Evolutionary conservation across 306 rosid genomes (phyloP), one percentile per base, ranked within the genome.

Genomic region (Parietaria judaica): DNA sequence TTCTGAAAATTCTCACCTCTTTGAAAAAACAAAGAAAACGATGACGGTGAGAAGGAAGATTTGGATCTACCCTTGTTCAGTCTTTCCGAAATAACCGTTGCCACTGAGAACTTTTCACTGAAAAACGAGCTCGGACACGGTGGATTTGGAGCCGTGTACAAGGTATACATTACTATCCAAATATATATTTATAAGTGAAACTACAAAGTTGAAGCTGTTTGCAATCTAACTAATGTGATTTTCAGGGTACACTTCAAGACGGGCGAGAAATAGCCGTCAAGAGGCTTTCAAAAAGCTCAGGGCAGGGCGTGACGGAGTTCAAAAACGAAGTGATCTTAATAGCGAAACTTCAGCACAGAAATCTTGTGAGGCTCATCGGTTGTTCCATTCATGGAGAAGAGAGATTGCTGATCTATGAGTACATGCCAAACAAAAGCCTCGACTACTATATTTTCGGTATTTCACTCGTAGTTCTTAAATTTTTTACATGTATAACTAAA

Each of bases 311-410:
- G 8, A 69, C 41, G 3, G 81, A 82, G 69, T 78, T 81, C 68
- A 78, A 75, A 70, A 81, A 74, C 52, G 80, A 81, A 63, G 83
- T 81, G 3, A 57, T 52, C 15, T 69, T 79, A 8, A 76, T 79
- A 34, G 78, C 80, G 41, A 76, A 76, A 60, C 76, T 82, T 63
- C 82, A 82, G 59, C 87, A 73, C 78, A 73, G 84, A 45, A 82
- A 79, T 66, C 77, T 79, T 50, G 84, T 82, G 44, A 82, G 34
- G 66, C 77, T 82, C 46, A 66, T 72, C 11, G 81, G 83, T 23
- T 82, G 61, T 58, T 79, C 80, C 82, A 59, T 71, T 65, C 72
- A 79, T 36, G 78, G 69, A 48, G 80, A 70, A 6, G 80, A 82
- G 61, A 76, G 62, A 39, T 43, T 76, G 76, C 70, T 80, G 31